Evolutionary conservation across 2,329 filamentous ascomycete genomes (phyloP), one percentile per base, ranked within the genome.

Genomic region (Phyllosticta paracitricarpa): DNA sequence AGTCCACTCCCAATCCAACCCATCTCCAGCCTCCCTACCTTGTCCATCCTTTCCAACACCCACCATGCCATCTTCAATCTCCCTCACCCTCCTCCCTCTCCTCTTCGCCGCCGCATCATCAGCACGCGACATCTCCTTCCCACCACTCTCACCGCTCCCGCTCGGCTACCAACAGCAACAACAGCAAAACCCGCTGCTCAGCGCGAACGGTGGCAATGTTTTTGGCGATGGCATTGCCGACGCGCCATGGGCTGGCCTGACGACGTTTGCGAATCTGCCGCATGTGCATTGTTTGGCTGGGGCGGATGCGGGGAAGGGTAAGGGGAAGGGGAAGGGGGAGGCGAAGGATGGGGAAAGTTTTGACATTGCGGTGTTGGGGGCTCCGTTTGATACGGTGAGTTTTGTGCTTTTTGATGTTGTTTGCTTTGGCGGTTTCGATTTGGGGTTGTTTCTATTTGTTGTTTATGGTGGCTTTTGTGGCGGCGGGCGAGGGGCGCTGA

Each of bases 341-440:
- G 66, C 59, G 4, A 64, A 68, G 26, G 68, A 75, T 6, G 67
- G 77, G 4, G 76, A 77, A 51, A 69, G 68, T 25, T 81, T 76
- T 64, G 78, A 81, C 64, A 79, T 81, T 64, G 78, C 77, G 2
- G 73, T 80, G 48, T 56, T 81, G 1, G 78, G 78, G 7, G 78
- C 78, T 14, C 77, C 77, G 0, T 81, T 80, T 63, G 78, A 81
- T 65, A 80, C 78, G 4, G 77, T 76, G 65, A 63, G 73, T 72
- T 19, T 7, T 5, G n/a, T 14, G 35, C 40, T 26, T 25, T 57
- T 54, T 14, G 28, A 8, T 8, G 4, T 7, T 30, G 28, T 30
- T 7, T 7, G 19, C 4, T 30, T 30, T 6, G 28, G 28, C 2
- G 6, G 28, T 30, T 8, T 30, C 6, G 28, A 8, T 4, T 30